phyloP scores from a whole-genome alignment of 2,329 filamentous ascomycete species.

The Ophioceras dolichostomum region DNA sequence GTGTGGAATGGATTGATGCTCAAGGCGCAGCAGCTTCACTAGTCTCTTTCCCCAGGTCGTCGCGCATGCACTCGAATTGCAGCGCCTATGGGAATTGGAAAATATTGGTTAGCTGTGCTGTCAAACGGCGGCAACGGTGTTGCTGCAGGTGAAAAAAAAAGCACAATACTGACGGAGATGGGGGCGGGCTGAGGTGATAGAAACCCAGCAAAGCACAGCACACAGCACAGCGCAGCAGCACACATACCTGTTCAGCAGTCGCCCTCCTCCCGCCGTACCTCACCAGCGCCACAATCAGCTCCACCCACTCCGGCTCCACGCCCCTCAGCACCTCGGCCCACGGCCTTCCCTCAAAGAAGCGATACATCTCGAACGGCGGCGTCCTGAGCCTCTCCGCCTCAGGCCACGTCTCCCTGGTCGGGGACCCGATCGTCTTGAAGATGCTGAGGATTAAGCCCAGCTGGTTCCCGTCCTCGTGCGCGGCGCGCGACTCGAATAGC shows the following conservation, averaged over 20 bases:
- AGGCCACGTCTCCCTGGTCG: constrained; percentile 70
- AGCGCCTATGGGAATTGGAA: no score
- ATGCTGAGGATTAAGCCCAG: constrained; percentile 83
- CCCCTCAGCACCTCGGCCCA: constrained; percentile 63
- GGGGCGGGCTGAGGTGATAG: no score
- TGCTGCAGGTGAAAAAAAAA: no score
- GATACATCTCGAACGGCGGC: constrained; percentile 86
- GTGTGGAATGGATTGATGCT: no score
- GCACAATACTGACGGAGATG: no score
- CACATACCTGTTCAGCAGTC: constrained; percentile 47
- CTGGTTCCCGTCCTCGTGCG: constrained; percentile 75
- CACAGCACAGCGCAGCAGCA: background rate
- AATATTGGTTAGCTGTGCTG: no score
- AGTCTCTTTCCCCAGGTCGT: no score
- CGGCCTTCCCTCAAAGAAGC: constrained; percentile 50
- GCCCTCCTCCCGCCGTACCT: constrained; percentile 54
- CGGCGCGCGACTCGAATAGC: constrained; percentile 68
- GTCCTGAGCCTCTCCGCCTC: constrained; percentile 55
- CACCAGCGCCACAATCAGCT: constrained; percentile 57
- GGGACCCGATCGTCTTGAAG: constrained; percentile 84
- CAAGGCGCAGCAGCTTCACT: no score
- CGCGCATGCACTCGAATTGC: no score
- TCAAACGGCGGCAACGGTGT: no score
- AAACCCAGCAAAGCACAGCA: no score
- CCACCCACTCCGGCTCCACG: constrained; percentile 43